These are phyloP conservation scores for Aegle marmelos DNA, from an alignment of 345 rosid species.

Conservation along the genomic window DNA sequence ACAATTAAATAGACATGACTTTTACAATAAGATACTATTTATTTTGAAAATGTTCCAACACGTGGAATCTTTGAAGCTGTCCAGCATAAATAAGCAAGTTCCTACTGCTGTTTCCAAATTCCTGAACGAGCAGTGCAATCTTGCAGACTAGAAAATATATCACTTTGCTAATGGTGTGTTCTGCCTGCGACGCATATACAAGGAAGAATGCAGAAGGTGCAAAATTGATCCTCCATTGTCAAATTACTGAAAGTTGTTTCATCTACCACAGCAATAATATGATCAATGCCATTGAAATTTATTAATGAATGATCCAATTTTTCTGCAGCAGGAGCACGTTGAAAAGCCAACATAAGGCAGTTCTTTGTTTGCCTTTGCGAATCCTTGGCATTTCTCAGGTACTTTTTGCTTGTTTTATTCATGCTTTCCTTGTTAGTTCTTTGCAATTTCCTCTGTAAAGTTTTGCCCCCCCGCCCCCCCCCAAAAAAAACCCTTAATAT, in stretches of 20 bases:
- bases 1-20: too few relatives aligned
- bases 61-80: too few relatives aligned
- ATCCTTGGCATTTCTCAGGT: background rate
- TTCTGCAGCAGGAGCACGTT: background rate
- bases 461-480: too few relatives aligned
- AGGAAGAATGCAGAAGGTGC: background rate
- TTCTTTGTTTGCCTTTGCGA: background rate
- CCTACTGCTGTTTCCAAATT: background rate
- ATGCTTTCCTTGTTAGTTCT: background rate
- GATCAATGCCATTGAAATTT: background rate
- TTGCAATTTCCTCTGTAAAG: too few relatives aligned
- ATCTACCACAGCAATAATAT: background rate
- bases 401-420: background rate
- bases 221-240: background rate
- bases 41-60: too few relatives aligned
- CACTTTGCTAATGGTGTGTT: background rate
- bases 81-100: too few relatives aligned
- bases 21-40: too few relatives aligned
- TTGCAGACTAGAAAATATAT: background rate
- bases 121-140: background rate
- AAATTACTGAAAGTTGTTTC: background rate
- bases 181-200: background rate
- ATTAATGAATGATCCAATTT: background rate
- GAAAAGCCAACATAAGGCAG: background rate
- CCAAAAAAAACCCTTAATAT: too few relatives aligned